Evolutionary conservation across 2,329 filamentous ascomycete species (phyloP).

Genomic region (Diaporthe australafricana): DNA sequence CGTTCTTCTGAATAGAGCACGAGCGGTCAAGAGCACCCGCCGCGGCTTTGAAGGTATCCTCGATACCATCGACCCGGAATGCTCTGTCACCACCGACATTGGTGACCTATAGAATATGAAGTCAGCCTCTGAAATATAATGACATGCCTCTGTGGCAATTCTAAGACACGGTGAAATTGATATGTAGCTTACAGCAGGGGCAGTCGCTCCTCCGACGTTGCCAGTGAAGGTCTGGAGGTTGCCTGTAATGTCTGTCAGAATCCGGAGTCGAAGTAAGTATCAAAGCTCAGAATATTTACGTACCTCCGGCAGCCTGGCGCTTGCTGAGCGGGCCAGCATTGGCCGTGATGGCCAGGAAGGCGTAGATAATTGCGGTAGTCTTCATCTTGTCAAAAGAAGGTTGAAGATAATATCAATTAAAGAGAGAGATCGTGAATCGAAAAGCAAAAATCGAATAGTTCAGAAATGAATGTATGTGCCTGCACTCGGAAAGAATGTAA

Average conservation of each 20-base stretch:
- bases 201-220: constrained; percentile 13
- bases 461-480: constrained; percentile 24
- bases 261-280: no score
- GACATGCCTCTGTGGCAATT: background rate
- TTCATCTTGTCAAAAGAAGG: constrained; percentile 25
- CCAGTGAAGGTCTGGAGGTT: constrained; percentile 31
- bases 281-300: background rate
- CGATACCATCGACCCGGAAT: constrained; percentile 10
- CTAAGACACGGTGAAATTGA: background rate
- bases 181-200: constrained; percentile 11
- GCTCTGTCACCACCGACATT: constrained; percentile 11
- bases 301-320: constrained; percentile 15
- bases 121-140: background rate
- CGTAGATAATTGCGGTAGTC: background rate
- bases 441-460: background rate
- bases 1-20: constrained; percentile 28
- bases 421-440: constrained; percentile 2
- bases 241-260: background rate
- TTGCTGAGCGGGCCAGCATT: constrained; percentile 8
- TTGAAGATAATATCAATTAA: constrained; percentile 13
- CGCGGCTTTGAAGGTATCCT: constrained; percentile 10
- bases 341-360: constrained; percentile 14
- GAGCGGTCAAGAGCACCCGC: constrained; percentile 24
- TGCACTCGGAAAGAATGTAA: constrained; percentile 19
- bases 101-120: background rate